These are phyloP conservation scores for Ophiostoma montium DNA, from an alignment of 2,329 filamentous ascomycete species.

Conservation along the genomic window DNA sequence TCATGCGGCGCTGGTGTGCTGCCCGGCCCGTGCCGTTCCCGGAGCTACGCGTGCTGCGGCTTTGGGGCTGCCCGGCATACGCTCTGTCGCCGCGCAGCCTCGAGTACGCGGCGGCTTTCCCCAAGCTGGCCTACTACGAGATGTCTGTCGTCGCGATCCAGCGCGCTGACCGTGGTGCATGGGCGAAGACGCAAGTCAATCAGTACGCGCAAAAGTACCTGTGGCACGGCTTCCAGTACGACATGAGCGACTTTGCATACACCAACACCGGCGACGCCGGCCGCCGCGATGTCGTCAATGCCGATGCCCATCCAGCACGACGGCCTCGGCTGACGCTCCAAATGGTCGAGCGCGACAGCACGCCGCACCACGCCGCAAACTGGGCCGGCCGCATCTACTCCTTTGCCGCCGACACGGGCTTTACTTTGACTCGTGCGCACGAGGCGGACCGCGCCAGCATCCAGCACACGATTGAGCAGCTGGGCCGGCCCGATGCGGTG, in stretches of 20 bases:
- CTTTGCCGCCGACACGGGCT: not conserved
- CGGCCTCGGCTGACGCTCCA: not conserved
- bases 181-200: not conserved
- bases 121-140: constrained; percentile 29
- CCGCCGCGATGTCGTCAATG: not conserved
- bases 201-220: not conserved
- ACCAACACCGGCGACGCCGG: not conserved
- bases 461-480: not conserved
- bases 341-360: not conserved
- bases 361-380: not conserved
- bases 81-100: constrained; percentile 26
- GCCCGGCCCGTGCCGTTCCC: constrained; percentile 27
- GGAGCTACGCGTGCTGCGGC: constrained; percentile 29
- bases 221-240: not conserved
- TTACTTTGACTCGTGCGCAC: no score
- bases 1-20: constrained; percentile 32
- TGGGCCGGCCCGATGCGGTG: not conserved
- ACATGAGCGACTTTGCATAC: not conserved
- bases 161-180: not conserved
- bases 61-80: constrained; percentile 14
- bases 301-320: no score
- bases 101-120: constrained; percentile 27
- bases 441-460: not conserved
- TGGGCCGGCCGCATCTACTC: constrained; percentile 7
- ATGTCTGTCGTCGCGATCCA: constrained; percentile 21